phyloP scores from a whole-genome alignment of 768 basidiomycete species.

The Suillus ampliporus region DNA sequence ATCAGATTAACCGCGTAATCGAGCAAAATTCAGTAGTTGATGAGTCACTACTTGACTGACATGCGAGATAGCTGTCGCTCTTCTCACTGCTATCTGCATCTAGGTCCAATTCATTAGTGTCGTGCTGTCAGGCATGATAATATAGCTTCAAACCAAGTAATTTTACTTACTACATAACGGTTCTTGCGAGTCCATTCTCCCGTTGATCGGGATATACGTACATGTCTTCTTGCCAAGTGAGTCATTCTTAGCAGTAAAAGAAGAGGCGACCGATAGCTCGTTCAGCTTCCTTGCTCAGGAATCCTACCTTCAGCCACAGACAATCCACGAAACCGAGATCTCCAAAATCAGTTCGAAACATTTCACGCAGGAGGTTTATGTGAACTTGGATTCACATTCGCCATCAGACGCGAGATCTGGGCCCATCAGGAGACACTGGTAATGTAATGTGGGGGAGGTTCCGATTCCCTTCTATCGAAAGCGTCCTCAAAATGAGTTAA shows the following conservation, averaged over 20 bases:
- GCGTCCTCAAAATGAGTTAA: background rate
- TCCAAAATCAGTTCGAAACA: background rate
- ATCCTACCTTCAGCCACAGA: constrained; percentile 28
- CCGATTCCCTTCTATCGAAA: no score
- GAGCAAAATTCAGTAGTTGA: background rate
- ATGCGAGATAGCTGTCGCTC: background rate
- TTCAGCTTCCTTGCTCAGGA: constrained; percentile 32
- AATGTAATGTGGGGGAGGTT: background rate
- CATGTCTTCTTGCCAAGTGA: constrained; percentile 36
- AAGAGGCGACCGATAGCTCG: background rate
- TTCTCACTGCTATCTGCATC: background rate
- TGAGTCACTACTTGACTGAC: background rate
- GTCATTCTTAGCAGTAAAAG: background rate
- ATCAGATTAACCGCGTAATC: background rate
- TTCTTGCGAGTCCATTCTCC: background rate
- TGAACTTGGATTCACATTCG: background rate
- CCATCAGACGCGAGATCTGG: background rate
- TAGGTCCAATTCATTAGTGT: background rate
- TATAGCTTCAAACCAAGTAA: background rate
- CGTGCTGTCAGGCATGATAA: background rate
- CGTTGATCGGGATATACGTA: constrained; percentile 17
- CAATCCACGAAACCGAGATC: background rate
- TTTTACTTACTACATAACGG: background rate
- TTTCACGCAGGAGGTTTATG: background rate
- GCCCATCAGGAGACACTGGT: background rate